Evolutionary conservation across 2,329 filamentous ascomycete genomes (phyloP).

Genomic region (Trichoderma gracile): DNA sequence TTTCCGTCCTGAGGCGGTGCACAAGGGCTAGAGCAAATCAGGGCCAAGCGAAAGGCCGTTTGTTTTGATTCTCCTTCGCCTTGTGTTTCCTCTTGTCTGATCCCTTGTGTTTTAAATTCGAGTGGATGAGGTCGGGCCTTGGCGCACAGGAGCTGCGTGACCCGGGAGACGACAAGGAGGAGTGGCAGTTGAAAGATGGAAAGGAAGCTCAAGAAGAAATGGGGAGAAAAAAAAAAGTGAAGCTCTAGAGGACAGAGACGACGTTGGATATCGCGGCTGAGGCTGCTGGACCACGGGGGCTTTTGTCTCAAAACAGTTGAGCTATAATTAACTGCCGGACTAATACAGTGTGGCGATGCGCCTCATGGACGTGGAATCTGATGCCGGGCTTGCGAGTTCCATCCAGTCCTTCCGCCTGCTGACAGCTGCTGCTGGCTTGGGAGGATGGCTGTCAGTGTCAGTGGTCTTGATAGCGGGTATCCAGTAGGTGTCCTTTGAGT

Average conservation of each 20-base stretch:
- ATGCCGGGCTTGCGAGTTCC: neutral
- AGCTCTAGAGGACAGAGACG: neutral
- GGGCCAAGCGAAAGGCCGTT: constrained; percentile 11
- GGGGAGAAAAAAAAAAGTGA: neutral
- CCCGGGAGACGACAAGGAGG: neutral
- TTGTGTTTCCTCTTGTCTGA: neutral
- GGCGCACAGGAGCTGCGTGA: constrained; percentile 5
- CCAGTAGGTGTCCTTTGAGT: too few species aligned
- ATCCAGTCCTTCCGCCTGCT: neutral
- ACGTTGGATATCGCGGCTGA: constrained; percentile 19
- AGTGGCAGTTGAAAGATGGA: neutral
- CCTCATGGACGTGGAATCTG: neutral
- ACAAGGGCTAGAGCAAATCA: constrained; percentile 12
- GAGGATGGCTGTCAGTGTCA: neutral
- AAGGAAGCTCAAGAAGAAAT: too few species aligned
- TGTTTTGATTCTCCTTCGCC: neutral
- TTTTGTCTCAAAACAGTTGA: constrained; percentile 9
- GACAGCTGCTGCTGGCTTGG: neutral
- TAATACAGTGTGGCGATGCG: constrained; percentile 24
- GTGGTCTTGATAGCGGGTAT: neutral
- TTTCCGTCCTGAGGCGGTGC: constrained; percentile 10
- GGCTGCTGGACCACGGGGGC: constrained; percentile 4
- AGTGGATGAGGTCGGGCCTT: neutral
- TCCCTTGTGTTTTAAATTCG: neutral
- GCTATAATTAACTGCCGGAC: constrained; percentile 22